Base-by-base conservation (phyloP, 2,329 filamentous ascomycete genomes). In the Hypoxylon rubiginosum region DNA sequence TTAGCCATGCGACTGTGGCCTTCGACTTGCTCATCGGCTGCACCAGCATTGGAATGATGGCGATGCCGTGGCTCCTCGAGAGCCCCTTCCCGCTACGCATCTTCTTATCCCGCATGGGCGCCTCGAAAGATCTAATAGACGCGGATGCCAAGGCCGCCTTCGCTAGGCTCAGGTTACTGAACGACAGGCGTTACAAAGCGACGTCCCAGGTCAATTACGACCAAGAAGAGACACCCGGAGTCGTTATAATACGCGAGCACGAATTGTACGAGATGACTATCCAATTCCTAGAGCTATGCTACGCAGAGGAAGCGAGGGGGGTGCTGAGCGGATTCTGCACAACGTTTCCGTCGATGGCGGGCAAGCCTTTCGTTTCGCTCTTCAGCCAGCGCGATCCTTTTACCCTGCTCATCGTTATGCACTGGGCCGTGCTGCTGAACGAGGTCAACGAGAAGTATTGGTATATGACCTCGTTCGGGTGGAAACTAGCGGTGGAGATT, bases 361-460 rank as follows among this genome's bases (percentile, higher is more conserved):
- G 79, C 0, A 69, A 64, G 2, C 74, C 73, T 1, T 81, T 80
- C 53, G 69, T 73, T 0, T 30, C 67, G 0, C 76, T 76, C 1
- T 50, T 81, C 30, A 75, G 72, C 52, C 59, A 62, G 0, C 66
- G 66, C 9, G 78, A 81, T 24, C 79, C 79, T 0, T 71, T 81
- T 45, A 74, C 78, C 15, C 55, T 81, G 34, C 74, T 81, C 13
- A 71, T 81, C 2, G 64, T 80, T 57, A 72, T 80, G 72, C 77
- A 79, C 50, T 81, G 79, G 78, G 74, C 75, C 0, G 77, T 81
- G 17, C 70, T 80, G 56, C 66, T 81, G 11, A 64, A 76, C 7
- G 49, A 57, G 2, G n/a, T 69, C 8, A 68, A 72, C n/a, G 50
- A 62, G 24, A 64, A 45, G 39, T 58, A 57, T 8, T 79, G 76